Conservation (phyloP, 1,139 yeast genomes). For the Sugiyamaella paludigena region DNA sequence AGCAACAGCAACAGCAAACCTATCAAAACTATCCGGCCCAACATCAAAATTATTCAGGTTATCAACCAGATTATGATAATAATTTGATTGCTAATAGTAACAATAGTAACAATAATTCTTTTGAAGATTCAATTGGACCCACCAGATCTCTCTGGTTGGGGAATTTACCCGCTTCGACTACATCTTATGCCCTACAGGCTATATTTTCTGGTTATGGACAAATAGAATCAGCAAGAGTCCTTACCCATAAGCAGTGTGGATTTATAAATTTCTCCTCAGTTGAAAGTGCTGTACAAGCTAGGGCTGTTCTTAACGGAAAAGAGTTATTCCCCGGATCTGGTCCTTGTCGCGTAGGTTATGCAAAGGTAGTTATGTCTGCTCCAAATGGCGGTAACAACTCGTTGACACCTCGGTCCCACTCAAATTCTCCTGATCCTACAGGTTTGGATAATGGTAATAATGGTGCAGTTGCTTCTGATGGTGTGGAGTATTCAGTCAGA, state of each 20-base stretch:
- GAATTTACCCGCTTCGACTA: constrained; percentile 60
- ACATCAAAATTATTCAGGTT: constrained; percentile 5
- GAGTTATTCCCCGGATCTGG: constrained; percentile 73
- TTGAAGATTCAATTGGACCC: constrained; percentile 33
- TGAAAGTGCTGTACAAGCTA: constrained; percentile 76
- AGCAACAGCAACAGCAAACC: constrained; percentile 13
- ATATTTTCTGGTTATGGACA: constrained; percentile 54
- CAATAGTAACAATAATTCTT: neutral
- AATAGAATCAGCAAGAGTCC: constrained; percentile 57
- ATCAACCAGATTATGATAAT: constrained; percentile 4
- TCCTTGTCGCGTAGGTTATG: constrained; percentile 42
- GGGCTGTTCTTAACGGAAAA: constrained; percentile 71
- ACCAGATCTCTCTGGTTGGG: constrained; percentile 75
- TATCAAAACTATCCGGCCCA: constrained; percentile 10
- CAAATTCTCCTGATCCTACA: constrained; percentile 12
- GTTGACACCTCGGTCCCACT: constrained; percentile 2
- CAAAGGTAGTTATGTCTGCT: constrained; percentile 25
- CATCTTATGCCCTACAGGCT: constrained; percentile 46
- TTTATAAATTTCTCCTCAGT: constrained; percentile 69
- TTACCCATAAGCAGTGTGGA: constrained; percentile 54
- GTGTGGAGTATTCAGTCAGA: constrained; percentile 1
- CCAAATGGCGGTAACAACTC: neutral
- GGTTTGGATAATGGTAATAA: neutral
- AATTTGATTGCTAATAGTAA: neutral
- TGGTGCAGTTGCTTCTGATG: neutral